Base-by-base conservation (phyloP, 2,329 filamentous ascomycete genomes). In the Tolypocladium cylindrosporum region DNA sequence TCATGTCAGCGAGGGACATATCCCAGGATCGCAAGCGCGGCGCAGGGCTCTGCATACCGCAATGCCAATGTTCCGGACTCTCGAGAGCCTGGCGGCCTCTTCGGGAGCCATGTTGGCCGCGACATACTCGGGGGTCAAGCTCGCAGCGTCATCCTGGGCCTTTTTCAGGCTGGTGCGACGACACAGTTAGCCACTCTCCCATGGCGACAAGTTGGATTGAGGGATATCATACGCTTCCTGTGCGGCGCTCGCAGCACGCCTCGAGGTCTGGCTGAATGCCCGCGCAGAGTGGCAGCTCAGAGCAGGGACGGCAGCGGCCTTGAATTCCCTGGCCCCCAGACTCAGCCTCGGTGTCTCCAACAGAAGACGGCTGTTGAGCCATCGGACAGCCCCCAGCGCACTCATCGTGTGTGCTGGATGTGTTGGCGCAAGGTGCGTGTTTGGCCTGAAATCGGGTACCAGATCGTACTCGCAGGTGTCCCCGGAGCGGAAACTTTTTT, bases 11-110 rank as follows among this genome's bases (percentile, higher is more conserved):
- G 50, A 51, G 48, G 5, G 11, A 14, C 31, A 37, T 21, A 5
- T 1, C 1, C 31, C 3, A n/a, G 16, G 3, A n/a, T 31, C 34
- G 13, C 37, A 52, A 13, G 3, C 16, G 9, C 13, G 24, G 9
- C n/a, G 9, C 31, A 7, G 19, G 4, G 31, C 57, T 56, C 52
- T 21, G 58, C 60, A 75, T 84, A 91, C 89, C 68, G 94, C 94
- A 78, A 99, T 99, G 76, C 94, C 94, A 74, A 99, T 99, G 73
- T 99, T 99, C 63, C 94, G 86, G 59, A 97, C 89, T 75, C 83
- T 85, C 56, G 88, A 84, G 62, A 99, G 75, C 61, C 93, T 85
- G 61, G 85, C 81, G 59, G 84, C 86, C 75, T 99, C 94, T 60
- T 86, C 83, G 39, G 90, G 85, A 65, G 86, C 84, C 73, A 97